Conservation (phyloP, 768 basidiomycete genomes). For the Epithele typhae region DNA sequence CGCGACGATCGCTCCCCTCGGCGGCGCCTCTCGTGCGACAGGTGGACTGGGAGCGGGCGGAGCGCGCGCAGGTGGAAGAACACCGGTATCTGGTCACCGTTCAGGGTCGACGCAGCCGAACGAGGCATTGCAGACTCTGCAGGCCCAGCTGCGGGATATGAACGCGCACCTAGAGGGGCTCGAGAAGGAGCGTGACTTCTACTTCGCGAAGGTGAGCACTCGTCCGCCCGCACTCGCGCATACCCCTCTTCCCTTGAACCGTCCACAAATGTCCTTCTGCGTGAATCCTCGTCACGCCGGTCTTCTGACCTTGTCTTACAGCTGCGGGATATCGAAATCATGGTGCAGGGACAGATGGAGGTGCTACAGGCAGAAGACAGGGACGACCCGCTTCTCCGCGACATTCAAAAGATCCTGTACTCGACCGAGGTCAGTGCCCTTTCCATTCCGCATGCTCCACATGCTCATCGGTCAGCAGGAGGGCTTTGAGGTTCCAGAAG, state of each 20-base stretch:
- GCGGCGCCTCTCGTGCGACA: slow-evolving; percentile 31
- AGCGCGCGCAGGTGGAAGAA: slow-evolving; percentile 60
- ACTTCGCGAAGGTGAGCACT: slow-evolving; percentile 85
- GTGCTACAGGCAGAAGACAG: slow-evolving; percentile 50
- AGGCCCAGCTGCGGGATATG: slow-evolving; percentile 79
- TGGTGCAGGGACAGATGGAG: slow-evolving; percentile 80
- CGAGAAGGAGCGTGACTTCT: slow-evolving; percentile 98
- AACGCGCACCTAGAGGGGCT: slow-evolving; percentile 79
- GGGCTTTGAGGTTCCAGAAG: slow-evolving; percentile 88
- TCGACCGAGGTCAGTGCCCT: slow-evolving; percentile 75
- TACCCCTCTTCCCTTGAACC: too few species aligned
- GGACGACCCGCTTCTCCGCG: slow-evolving; percentile 57
- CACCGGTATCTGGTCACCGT: slow-evolving; percentile 68
- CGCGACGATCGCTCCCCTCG: slow-evolving; percentile 71
- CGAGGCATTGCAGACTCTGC: slow-evolving; percentile 64
- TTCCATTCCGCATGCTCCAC: slow-evolving; percentile 3
- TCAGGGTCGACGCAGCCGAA: slow-evolving; percentile 62
- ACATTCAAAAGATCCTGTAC: slow-evolving; percentile 92
- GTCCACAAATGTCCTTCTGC: too few species aligned
- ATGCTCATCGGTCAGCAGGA: slow-evolving; percentile 47
- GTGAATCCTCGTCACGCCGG: too few species aligned
- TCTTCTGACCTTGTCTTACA: slow-evolving; percentile 26
- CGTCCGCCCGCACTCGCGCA: neutral
- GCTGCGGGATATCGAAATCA: slow-evolving; percentile 95
- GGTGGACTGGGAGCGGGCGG: slow-evolving; percentile 29